phyloP scores from a whole-genome alignment of 176 grass and related monocot genomes.

The barley (Hordeum vulgare) region MorexV3_pseudomolecules_assembly NC_058518.1:487271313-487271812 shows the following conservation, averaged over 20 bases:
- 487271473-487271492: background rate
- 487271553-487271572: slow-evolving; percentile 49
- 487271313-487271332: background rate
- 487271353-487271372: background rate
- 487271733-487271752: slow-evolving; percentile 29
- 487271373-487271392: slow-evolving; percentile 27
- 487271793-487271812: slow-evolving; percentile 41
- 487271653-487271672: background rate
- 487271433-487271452: slow-evolving; percentile 20
- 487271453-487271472: slow-evolving; percentile 22
- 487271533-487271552: slow-evolving; percentile 48
- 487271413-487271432: slow-evolving; percentile 26
- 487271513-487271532: slow-evolving; percentile 29
- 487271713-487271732: slow-evolving; percentile 46
- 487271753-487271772: slow-evolving; percentile 36
- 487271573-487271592: slow-evolving; percentile 16
- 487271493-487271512: background rate
- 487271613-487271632: background rate
- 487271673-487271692: slow-evolving; percentile 24
- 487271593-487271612: too few species aligned
- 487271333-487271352: background rate
- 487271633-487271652: slow-evolving; percentile 29
- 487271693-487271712: background rate
- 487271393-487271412: background rate
- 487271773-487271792: slow-evolving; percentile 43